A percentile compares a stretch with the other conserved stretches of the same genome.
Conservation (phyloP, 1,284 basidiomycete genomes). For the Bothia castanella region DNA sequence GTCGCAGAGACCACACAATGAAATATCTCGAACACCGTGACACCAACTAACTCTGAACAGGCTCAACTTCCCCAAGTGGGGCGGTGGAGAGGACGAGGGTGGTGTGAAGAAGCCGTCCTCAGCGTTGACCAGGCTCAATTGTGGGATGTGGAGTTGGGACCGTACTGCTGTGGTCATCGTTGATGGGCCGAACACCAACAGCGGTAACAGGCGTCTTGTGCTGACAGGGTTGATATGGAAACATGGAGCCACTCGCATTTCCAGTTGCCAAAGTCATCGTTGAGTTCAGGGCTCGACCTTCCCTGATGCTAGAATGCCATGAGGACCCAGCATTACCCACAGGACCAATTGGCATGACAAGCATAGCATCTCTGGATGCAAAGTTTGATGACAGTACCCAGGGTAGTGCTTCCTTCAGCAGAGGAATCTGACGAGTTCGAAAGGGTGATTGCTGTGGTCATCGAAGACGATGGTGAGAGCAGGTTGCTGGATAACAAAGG, state of each 20-base stretch:
- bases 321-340: conserved; percentile 18
- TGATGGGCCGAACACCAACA: conserved; percentile 28
- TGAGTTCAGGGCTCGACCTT: conserved; percentile 11
- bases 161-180: conserved; percentile 26
- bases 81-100: conserved; percentile 40
- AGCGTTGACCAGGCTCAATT: conserved; percentile 54
- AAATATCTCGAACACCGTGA: background rate
- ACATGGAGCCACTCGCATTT: background rate
- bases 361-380: conserved; percentile 76
- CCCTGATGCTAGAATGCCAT: conserved; percentile 11
- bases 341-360: conserved; percentile 69
- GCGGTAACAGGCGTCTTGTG: conserved; percentile 32
- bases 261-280: conserved; percentile 1
- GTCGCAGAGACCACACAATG: conserved; percentile 2
- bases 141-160: conserved; percentile 23
- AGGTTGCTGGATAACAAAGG: conserved; percentile 25
- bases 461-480: conserved; percentile 19
- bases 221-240: conserved; percentile 41
- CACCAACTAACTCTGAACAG: conserved; percentile 6
- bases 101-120: conserved; percentile 71
- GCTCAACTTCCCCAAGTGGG: conserved; percentile 2
- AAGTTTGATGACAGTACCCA: conserved; percentile 68
- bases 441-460: conserved; percentile 24
- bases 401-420: conserved; percentile 51
- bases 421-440: conserved; percentile 25